Evolutionary conservation across 345 rosid genomes (phyloP).

Genomic region (Leavenworthia alabamica): DNA sequence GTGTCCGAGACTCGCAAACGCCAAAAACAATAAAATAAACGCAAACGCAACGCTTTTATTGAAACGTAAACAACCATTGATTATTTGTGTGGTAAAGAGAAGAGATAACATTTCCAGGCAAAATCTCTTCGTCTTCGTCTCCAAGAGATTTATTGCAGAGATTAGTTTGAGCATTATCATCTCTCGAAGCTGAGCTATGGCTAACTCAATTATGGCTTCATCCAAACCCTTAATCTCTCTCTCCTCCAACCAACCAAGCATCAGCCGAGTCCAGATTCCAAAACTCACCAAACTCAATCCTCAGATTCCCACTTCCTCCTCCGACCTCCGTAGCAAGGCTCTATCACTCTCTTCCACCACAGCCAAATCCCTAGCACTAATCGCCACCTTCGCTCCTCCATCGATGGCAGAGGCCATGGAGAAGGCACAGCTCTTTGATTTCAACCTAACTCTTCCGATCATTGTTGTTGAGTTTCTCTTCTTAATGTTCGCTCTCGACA

Average conservation of each 20-base stretch:
- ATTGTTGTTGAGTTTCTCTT: conserved; percentile 70
- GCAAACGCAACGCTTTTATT: too few species aligned
- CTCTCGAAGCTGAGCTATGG: conserved; percentile 66
- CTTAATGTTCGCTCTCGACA: conserved; percentile 85
- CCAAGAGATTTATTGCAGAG: conserved; percentile 16
- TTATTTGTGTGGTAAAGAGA: conserved; percentile 63
- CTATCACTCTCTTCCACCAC: conserved; percentile 36
- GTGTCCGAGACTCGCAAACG: conserved; percentile 20
- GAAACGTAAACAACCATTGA: conserved; percentile 32
- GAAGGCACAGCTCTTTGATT: conserved; percentile 89
- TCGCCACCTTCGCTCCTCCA: conserved; percentile 62
- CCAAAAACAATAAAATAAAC: too few species aligned
- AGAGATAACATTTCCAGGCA: conserved; percentile 37
- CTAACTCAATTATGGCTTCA: conserved; percentile 73
- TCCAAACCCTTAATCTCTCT: conserved; percentile 39
- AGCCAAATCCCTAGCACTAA: conserved; percentile 53
- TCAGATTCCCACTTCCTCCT: conserved; percentile 28
- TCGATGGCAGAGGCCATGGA: conserved; percentile 74
- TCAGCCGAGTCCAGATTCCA: conserved; percentile 40
- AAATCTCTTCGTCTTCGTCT: conserved; percentile 9
- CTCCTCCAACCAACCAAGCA: conserved; percentile 34
- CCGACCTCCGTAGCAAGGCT: conserved; percentile 32
- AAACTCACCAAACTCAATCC: conserved; percentile 29
- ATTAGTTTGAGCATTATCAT: conserved; percentile 17
- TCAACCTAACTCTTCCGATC: conserved; percentile 85